Evolutionary conservation across 2,329 filamentous ascomycete species (phyloP).

Genomic region (Tricladium varicosporioides): DNA sequence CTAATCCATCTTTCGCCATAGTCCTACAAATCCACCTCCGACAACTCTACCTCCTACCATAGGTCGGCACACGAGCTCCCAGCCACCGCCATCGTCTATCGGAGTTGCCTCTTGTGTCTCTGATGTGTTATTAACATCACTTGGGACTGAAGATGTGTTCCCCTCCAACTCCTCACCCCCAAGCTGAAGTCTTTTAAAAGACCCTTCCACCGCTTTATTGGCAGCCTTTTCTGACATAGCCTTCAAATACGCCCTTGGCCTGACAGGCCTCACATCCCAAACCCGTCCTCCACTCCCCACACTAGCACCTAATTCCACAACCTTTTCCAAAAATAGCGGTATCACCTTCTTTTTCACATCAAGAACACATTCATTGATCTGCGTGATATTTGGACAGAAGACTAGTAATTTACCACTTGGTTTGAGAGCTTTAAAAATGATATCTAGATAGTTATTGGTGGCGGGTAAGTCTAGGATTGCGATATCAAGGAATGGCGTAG

Average conservation of each 20-base stretch:
- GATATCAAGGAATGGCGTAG: conserved; percentile 65
- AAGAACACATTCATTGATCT: conserved; percentile 65
- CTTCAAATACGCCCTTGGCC: conserved; percentile 28
- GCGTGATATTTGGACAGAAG: conserved; percentile 76
- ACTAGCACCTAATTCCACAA: conserved; percentile 57
- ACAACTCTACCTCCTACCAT: conserved; percentile 46
- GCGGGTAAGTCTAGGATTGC: conserved; percentile 73
- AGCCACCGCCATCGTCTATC: conserved; percentile 26
- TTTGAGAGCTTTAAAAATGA: conserved; percentile 56
- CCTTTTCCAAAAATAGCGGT: conserved; percentile 54
- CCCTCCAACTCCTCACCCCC: neutral
- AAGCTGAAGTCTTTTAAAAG: neutral
- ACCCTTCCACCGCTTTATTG: neutral
- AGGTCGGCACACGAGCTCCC: conserved; percentile 50
- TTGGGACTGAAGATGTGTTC: neutral
- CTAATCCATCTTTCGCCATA: conserved; percentile 35
- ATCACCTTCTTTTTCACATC: conserved; percentile 52
- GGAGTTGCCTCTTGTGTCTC: neutral
- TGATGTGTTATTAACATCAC: too few species aligned
- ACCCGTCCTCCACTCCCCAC: conserved; percentile 50
- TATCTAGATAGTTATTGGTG: conserved; percentile 49
- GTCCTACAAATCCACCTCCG: conserved; percentile 50
- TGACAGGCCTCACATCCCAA: conserved; percentile 60
- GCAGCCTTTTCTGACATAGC: conserved; percentile 10
- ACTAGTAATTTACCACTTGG: conserved; percentile 64